phyloP scores from a whole-genome alignment of 2,329 filamentous ascomycete species.

The Fusarium humuli region DNA sequence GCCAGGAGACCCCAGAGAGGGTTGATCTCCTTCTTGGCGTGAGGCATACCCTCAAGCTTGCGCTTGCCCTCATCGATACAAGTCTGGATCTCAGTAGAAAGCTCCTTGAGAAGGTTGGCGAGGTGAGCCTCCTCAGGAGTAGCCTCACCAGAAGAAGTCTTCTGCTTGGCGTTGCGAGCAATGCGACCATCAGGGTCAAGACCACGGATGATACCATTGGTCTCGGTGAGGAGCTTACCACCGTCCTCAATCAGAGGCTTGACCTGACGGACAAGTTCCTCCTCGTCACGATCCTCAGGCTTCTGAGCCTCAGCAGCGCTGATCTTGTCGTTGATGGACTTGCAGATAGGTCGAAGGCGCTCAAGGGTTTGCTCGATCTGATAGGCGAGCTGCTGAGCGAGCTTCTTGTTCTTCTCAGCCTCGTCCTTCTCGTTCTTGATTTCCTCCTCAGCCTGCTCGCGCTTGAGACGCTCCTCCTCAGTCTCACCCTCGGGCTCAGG shows the following conservation, averaged over 20 bases:
- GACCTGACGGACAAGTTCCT: slow-evolving; percentile 86
- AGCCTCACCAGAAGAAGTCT: slow-evolving; percentile 74
- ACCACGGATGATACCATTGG: slow-evolving; percentile 86
- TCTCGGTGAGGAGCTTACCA: slow-evolving; percentile 82
- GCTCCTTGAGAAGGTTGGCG: slow-evolving; percentile 86
- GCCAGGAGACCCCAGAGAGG: slow-evolving; percentile 85
- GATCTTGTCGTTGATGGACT: slow-evolving; percentile 86
- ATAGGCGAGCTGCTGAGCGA: slow-evolving; percentile 79
- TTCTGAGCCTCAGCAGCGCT: slow-evolving; percentile 83
- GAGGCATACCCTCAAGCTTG: slow-evolving; percentile 90
- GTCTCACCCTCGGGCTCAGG: slow-evolving; percentile 60
- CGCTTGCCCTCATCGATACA: slow-evolving; percentile 90
- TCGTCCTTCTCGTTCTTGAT: slow-evolving; percentile 65
- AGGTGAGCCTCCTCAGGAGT: slow-evolving; percentile 83
- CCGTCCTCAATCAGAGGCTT: slow-evolving; percentile 91
- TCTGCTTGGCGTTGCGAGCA: slow-evolving; percentile 85
- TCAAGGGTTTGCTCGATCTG: slow-evolving; percentile 85
- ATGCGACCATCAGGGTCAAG: slow-evolving; percentile 91
- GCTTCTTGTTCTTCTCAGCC: slow-evolving; percentile 75
- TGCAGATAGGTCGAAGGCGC: slow-evolving; percentile 85
- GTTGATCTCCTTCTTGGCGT: slow-evolving; percentile 94
- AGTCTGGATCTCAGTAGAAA: slow-evolving; percentile 82
- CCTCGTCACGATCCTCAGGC: slow-evolving; percentile 90
- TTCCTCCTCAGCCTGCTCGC: slow-evolving; percentile 53
- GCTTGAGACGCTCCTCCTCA: slow-evolving; percentile 50